Percentiles rank a stretch among this genome's conserved stretches.
These are phyloP conservation scores for Globisporangium yorkense DNA, from an alignment of 352 stramenopile species.

Conservation along the genomic window DNA sequence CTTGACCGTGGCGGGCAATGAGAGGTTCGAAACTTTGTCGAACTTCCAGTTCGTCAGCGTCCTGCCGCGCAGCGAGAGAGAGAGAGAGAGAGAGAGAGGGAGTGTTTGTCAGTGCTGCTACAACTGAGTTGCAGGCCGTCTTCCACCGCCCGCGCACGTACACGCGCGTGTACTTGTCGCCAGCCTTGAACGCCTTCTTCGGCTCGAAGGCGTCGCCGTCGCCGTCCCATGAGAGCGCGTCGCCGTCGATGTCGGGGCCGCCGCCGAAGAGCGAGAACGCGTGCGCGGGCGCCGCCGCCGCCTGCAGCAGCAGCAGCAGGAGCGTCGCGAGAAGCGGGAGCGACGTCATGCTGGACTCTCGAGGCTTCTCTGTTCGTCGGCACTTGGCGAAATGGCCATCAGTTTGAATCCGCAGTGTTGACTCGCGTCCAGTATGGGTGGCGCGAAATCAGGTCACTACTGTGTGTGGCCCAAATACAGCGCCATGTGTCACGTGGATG, in stretches of 20 bases:
- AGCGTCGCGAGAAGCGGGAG: background rate
- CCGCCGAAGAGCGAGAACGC: conserved; percentile 37
- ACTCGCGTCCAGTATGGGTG: no score
- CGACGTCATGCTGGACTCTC: background rate
- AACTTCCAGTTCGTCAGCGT: conserved; percentile 65
- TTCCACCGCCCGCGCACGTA: conserved; percentile 11
- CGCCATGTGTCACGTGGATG: no score
- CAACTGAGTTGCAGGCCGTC: no score
- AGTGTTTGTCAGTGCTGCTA: background rate
- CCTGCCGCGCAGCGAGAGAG: conserved; percentile 11
- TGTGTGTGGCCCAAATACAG: no score
- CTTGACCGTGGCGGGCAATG: conserved; percentile 41
- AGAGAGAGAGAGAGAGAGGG: background rate
- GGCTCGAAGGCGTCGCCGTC: conserved; percentile 40
- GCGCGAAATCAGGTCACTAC: no score
- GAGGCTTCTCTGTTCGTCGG: no score
- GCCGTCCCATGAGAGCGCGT: conserved; percentile 47
- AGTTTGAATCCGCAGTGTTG: no score
- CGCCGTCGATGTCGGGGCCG: conserved; percentile 32
- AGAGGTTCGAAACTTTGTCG: conserved; percentile 25
- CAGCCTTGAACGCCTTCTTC: conserved; percentile 33
- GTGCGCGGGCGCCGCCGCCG: conserved; percentile 6
- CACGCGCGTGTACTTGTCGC: conserved; percentile 48
- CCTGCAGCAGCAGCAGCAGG: conserved; percentile 8
- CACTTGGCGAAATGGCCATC: no score